Evolutionary conservation across 2,329 filamentous ascomycete species (phyloP).

Genomic region (Fusarium anthophilum): DNA sequence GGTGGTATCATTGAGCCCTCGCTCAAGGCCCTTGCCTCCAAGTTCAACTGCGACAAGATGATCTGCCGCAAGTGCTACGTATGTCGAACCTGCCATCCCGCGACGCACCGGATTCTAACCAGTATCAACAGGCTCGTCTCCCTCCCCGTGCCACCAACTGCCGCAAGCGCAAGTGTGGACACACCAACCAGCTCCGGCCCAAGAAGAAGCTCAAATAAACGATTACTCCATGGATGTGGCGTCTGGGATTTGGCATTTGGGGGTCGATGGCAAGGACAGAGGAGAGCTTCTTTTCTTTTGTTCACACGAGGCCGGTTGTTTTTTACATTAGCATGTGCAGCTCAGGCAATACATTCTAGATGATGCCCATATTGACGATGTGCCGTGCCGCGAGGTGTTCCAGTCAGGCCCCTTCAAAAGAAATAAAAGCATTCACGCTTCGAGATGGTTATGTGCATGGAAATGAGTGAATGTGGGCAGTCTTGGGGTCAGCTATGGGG

Average conservation of each 20-base stretch:
- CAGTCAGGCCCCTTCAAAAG: slow-evolving; percentile 32
- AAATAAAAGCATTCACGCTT: slow-evolving; percentile 38
- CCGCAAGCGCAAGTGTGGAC: slow-evolving; percentile 99
- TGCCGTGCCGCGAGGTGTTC: slow-evolving; percentile 34
- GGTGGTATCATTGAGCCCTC: slow-evolving; percentile 99
- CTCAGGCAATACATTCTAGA: slow-evolving; percentile 51
- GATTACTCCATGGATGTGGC: slow-evolving; percentile 55
- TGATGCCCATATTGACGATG: slow-evolving; percentile 46
- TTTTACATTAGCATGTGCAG: slow-evolving; percentile 54
- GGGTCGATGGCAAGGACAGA: slow-evolving; percentile 48
- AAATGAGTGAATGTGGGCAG: not conserved
- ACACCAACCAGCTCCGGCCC: slow-evolving; percentile 99
- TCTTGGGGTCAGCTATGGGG: not conserved
- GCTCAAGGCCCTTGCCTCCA: slow-evolving; percentile 96
- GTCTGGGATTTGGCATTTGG: slow-evolving; percentile 57
- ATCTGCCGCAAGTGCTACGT: slow-evolving; percentile 99
- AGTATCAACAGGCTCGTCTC: slow-evolving; percentile 73
- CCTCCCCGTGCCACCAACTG: slow-evolving; percentile 99
- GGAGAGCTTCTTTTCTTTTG: slow-evolving; percentile 45
- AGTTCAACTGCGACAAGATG: slow-evolving; percentile 99
- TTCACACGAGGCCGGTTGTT: slow-evolving; percentile 51
- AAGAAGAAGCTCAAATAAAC: slow-evolving; percentile 99
- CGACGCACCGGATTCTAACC: not conserved
- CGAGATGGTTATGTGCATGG: slow-evolving; percentile 1
- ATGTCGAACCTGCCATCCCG: slow-evolving; percentile 55